phyloP scores from a whole-genome alignment of 768 basidiomycete species.

The Mycena rosella region DNA sequence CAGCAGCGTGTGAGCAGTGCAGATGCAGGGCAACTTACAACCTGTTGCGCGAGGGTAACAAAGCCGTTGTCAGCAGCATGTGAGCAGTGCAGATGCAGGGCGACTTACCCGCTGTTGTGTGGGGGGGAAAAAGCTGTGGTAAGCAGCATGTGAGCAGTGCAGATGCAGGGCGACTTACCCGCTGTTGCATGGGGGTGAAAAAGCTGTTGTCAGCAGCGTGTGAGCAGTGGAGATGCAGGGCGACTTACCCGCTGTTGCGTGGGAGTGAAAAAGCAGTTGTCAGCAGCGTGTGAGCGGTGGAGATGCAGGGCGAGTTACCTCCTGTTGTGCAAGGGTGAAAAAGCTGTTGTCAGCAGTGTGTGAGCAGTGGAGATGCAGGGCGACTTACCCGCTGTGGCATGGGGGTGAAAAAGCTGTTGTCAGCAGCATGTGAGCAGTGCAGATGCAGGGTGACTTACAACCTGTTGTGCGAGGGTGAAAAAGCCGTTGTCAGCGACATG shows the following conservation, averaged over 20 bases:
- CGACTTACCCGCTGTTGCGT: conserved; percentile 4
- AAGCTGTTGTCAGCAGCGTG: background rate
- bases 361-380: background rate
- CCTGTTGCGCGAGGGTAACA: background rate
- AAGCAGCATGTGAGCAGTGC: background rate
- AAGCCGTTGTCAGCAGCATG: too few relatives aligned
- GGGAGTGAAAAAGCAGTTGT: background rate
- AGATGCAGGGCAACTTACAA: too few relatives aligned
- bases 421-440: too few relatives aligned
- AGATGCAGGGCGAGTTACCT: background rate
- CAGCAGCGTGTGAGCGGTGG: background rate
- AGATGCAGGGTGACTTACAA: too few relatives aligned
- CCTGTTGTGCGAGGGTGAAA: background rate
- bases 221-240: background rate
- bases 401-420: too few relatives aligned
- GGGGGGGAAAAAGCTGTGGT: background rate
- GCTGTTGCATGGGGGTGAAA: background rate
- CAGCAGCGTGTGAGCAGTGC: too few relatives aligned
- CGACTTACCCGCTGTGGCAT: too few relatives aligned
- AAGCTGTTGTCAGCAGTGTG: background rate
- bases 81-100: background rate
- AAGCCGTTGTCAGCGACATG: too few relatives aligned
- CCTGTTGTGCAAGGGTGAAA: background rate
- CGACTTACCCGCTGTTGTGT: background rate
- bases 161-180: background rate